Conservation (phyloP, 257 asterid species). For the Nicotiana undulata region DNA sequence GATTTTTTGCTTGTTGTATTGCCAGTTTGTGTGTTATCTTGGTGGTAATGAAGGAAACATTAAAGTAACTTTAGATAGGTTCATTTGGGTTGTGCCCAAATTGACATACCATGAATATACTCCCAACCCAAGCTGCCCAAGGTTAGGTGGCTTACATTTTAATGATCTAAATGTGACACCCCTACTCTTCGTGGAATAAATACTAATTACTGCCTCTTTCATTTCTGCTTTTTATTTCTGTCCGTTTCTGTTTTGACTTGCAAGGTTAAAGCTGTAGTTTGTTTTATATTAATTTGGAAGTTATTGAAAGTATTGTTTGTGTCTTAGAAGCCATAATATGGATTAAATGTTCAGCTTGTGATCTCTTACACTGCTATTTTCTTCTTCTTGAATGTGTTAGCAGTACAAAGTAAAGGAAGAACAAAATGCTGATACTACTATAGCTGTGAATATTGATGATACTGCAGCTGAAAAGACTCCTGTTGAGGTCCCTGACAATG, state of each 20-base stretch:
- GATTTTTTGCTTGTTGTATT: neutral
- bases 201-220: neutral
- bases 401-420: slow-evolving; percentile 37
- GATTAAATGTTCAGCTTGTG: neutral
- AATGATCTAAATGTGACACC: neutral
- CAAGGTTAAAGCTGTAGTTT: neutral
- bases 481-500: slow-evolving; percentile 42
- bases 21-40: neutral
- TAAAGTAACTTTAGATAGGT: neutral
- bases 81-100: neutral
- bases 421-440: slow-evolving; percentile 5
- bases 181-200: neutral
- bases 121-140: neutral
- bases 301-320: neutral
- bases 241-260: neutral
- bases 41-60: neutral
- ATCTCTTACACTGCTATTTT: neutral
- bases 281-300: neutral
- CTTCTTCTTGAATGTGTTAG: slow-evolving; percentile 20
- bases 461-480: slow-evolving; percentile 38
- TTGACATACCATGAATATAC: neutral
- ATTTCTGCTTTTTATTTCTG: neutral
- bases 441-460: slow-evolving; percentile 26
- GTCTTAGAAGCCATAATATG: neutral
- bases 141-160: neutral